phyloP scores from a whole-genome alignment of 352 stramenopile genomes.

The Phytopythium mirpurense region DNA sequence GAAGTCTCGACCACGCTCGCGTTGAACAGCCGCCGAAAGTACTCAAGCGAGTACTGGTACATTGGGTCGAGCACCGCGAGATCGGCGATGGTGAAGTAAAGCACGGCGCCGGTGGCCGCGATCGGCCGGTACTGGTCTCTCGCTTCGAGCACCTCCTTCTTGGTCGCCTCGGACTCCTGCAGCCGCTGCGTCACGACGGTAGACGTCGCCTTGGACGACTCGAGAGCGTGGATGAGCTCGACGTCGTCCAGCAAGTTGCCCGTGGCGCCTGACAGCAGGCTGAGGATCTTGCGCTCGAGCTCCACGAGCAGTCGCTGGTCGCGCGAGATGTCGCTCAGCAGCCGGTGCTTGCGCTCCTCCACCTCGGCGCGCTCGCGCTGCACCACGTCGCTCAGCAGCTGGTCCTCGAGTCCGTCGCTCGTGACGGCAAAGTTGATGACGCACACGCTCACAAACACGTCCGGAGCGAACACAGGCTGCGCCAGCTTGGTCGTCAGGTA shows the following conservation, averaged over 20 bases:
- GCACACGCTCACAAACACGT: conserved; percentile 91
- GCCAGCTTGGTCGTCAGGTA: conserved; percentile 92
- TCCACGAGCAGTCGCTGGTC: conserved; percentile 88
- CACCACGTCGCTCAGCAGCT: conserved; percentile 88
- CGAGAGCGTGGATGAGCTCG: conserved; percentile 62
- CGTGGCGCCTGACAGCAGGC: conserved; percentile 76
- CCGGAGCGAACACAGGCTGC: conserved; percentile 88
- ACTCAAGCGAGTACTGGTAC: conserved; percentile 81
- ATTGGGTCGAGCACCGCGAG: conserved; percentile 56
- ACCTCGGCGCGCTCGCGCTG: conserved; percentile 81
- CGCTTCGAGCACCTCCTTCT: conserved; percentile 53
- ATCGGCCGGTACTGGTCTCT: conserved; percentile 56
- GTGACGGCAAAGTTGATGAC: conserved; percentile 94
- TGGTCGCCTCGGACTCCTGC: conserved; percentile 52
- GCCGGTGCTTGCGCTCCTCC: conserved; percentile 75
- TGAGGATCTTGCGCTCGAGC: conserved; percentile 90
- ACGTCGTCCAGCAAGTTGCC: conserved; percentile 91
- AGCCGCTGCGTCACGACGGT: conserved; percentile 48
- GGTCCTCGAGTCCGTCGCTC: conserved; percentile 83
- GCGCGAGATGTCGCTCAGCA: conserved; percentile 85
- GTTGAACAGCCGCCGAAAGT: conserved; percentile 64
- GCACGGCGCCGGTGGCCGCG: conserved; percentile 47
- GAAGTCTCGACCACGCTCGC: conserved; percentile 46
- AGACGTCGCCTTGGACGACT: conserved; percentile 65
- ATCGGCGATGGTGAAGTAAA: conserved; percentile 71